Percentiles rank a stretch among this genome's conserved stretches.
Evolutionary conservation across 2,329 filamentous ascomycete genomes (phyloP).

Genomic region (Pyricularia sp.): DNA sequence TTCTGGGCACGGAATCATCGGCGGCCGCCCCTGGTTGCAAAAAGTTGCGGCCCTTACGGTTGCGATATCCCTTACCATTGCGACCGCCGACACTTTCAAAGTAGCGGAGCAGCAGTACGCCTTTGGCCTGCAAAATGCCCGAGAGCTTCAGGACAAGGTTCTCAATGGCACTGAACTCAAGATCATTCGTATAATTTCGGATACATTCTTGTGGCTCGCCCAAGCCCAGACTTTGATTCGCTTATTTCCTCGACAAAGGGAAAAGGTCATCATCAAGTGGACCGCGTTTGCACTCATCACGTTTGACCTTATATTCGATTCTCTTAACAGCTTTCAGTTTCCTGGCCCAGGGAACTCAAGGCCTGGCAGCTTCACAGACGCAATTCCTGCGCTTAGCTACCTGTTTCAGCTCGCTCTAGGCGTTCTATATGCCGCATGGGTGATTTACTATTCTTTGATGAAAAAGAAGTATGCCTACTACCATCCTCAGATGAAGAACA

Average conservation of each 20-base stretch:
- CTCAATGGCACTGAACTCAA: conserved; percentile 80
- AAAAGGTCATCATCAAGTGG: conserved; percentile 99
- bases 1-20: conserved; percentile 71
- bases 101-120: conserved; percentile 77
- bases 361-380: conserved; percentile 73
- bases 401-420: conserved; percentile 82
- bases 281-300: conserved; percentile 90
- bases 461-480: conserved; percentile 89
- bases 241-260: conserved; percentile 88
- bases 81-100: conserved; percentile 81
- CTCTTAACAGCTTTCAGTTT: conserved; percentile 74
- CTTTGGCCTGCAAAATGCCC: conserved; percentile 70
- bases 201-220: conserved; percentile 93
- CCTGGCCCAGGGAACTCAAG: conserved; percentile 41
- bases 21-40: conserved; percentile 88
- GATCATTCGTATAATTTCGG: conserved; percentile 84
- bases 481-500: conserved; percentile 84
- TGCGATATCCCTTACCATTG: conserved; percentile 82
- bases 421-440: conserved; percentile 84
- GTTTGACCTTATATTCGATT: conserved; percentile 83
- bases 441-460: conserved; percentile 86
- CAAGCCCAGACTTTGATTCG: conserved; percentile 96
- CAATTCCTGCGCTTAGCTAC: conserved; percentile 84
- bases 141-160: conserved; percentile 65
- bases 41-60: conserved; percentile 68